phyloP scores from a whole-genome alignment of 768 basidiomycete genomes.

The Crucibulum laeve region DNA sequence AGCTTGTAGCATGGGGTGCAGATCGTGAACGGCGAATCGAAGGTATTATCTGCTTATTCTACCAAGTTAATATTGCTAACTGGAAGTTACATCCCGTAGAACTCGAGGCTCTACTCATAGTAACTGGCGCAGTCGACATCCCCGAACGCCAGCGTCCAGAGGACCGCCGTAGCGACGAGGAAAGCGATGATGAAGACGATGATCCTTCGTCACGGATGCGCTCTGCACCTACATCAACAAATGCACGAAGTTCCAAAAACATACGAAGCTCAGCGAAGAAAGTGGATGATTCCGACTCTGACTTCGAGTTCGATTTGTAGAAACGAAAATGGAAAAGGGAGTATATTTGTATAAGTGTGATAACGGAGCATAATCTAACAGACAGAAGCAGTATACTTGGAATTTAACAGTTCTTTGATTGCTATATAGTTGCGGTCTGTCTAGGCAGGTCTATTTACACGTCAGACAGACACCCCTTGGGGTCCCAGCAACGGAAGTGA shows the following conservation, averaged over 20 bases:
- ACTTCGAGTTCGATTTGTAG: conserved; percentile 78
- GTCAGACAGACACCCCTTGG: too few relatives aligned
- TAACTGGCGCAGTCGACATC: conserved; percentile 61
- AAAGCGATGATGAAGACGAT: conserved; percentile 39
- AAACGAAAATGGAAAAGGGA: too few relatives aligned
- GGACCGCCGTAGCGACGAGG: conserved; percentile 32
- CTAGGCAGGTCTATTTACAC: too few relatives aligned
- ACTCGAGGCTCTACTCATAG: conserved; percentile 65
- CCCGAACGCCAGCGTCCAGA: conserved; percentile 39
- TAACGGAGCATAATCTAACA: too few relatives aligned
- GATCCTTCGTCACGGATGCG: conserved; percentile 51
- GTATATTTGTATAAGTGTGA: too few relatives aligned
- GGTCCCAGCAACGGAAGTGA: too few relatives aligned
- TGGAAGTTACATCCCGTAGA: conserved; percentile 31
- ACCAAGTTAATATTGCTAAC: conserved; percentile 7
- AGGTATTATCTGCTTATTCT: conserved; percentile 44
- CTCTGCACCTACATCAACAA: conserved; percentile 56
- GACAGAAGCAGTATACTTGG: too few relatives aligned
- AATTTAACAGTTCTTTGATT: too few relatives aligned
- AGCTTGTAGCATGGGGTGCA: conserved; percentile 81
- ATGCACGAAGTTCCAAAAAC: conserved; percentile 48
- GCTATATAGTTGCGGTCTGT: too few relatives aligned
- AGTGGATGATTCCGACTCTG: conserved; percentile 60
- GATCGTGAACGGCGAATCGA: conserved; percentile 72
- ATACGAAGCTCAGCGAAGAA: conserved; percentile 37